Evolutionary conservation across 2,329 filamentous ascomycete species (phyloP).

Genomic region (Aspergillus piperis): DNA sequence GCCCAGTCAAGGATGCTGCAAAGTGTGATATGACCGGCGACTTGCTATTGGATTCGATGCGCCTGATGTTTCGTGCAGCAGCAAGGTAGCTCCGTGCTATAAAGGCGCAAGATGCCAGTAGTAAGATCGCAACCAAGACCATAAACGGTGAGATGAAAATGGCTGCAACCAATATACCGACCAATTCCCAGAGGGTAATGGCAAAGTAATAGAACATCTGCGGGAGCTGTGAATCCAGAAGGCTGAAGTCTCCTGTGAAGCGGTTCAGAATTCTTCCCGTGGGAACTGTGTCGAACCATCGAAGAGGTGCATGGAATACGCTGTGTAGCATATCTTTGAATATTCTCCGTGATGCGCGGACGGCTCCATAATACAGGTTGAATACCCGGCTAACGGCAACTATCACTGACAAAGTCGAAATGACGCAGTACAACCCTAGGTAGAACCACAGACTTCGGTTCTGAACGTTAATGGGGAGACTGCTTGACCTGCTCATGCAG

Average conservation of each 20-base stretch:
- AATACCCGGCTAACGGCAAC: slow-evolving; percentile 53
- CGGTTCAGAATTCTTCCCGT: slow-evolving; percentile 73
- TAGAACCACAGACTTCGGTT: slow-evolving; percentile 32
- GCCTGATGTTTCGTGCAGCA: slow-evolving; percentile 73
- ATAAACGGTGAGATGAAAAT: slow-evolving; percentile 62
- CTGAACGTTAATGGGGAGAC: background rate
- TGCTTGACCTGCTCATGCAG: background rate
- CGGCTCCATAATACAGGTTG: slow-evolving; percentile 64
- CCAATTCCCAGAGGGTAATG: background rate
- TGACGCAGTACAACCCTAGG: slow-evolving; percentile 5
- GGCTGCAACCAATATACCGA: slow-evolving; percentile 6
- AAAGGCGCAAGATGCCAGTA: slow-evolving; percentile 59
- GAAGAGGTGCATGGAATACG: slow-evolving; percentile 68
- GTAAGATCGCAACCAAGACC: slow-evolving; percentile 60
- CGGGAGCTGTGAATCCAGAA: slow-evolving; percentile 67
- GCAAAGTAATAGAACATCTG: slow-evolving; percentile 64
- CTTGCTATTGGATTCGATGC: slow-evolving; percentile 74
- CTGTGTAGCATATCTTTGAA: slow-evolving; percentile 68
- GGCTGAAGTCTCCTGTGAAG: slow-evolving; percentile 73
- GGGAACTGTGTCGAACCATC: slow-evolving; percentile 77
- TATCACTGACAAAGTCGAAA: slow-evolving; percentile 14
- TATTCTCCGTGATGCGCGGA: slow-evolving; percentile 67
- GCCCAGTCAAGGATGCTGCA: slow-evolving; percentile 68
- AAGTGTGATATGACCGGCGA: slow-evolving; percentile 81
- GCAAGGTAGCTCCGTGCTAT: slow-evolving; percentile 62